Evolutionary conservation across 306 rosid species (phyloP), one percentile per base, ranked within the genome.

Genomic region (Quercus wislizeni): DNA sequence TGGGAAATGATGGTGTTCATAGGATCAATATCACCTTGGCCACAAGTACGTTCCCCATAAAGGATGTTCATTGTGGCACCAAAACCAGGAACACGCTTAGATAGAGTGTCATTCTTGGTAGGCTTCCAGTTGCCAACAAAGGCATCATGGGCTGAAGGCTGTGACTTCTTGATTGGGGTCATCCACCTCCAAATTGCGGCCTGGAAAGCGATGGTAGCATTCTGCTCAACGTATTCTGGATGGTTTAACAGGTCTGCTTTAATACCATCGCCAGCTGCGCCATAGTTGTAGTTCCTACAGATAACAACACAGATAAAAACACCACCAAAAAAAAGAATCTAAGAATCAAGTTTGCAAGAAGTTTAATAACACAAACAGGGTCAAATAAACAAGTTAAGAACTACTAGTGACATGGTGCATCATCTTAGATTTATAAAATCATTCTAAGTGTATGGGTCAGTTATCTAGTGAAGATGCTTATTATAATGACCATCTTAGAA

Each of bases 111-210:
- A 1, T 95, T 95, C 92, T 88, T 93, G 79, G 89, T 89, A 1
- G 99, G 99, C 87, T 95, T 93, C 99, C 99, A 95, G 55, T 82
- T 79, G 57, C 98, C 99, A n/a, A 93, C 89, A 5, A 95, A 93
- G 79, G 28, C 88, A 1, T 95, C 96, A 3, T 95, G 99, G 58
- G 97, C 80, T 3, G 99, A 91, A 67, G 99, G 98, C 85, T 95
- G 98, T 19, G 82, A 52, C 89, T 89, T 91, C 82, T 86, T 95
- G 11, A 89, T 56, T 43, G 96, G 91, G 2, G 88, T 90, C 94
- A 91, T 89, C 99, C 99, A 95, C 87, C 84, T 91, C 92, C 90
- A 87, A 2, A 95, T 89, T 28, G 98, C 99, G 51, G 99, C 90
- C 88, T 89, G 97, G 90, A 95, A 93, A 43, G 89, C 99, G 7